phyloP scores from a whole-genome alignment of 306 rosid genomes.

The Ziziphus jujuba region DNA sequence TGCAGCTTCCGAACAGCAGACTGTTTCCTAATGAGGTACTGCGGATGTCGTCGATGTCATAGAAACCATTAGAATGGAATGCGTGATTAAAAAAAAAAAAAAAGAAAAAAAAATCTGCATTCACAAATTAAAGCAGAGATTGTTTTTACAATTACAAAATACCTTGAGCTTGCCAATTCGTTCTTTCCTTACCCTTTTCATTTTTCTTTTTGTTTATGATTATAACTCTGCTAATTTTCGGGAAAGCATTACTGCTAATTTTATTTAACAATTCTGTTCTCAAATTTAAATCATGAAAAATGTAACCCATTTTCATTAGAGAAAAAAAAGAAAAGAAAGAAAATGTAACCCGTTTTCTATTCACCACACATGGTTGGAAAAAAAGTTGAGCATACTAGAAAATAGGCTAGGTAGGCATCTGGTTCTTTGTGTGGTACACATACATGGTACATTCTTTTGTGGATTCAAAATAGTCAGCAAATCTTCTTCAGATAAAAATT shows the following conservation, averaged over 20 bases:
- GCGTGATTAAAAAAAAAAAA: neutral
- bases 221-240: neutral
- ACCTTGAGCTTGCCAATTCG: neutral
- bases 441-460: no score
- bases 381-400: no score
- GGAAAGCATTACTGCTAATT: neutral
- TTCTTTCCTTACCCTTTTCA: neutral
- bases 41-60: slow-evolving; percentile 30
- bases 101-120: neutral
- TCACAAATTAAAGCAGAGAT: slow-evolving; percentile 8
- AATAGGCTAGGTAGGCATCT: no score
- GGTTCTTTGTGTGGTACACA: no score
- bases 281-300: neutral
- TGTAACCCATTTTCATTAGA: neutral
- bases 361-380: neutral
- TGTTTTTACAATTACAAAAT: neutral
- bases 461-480: no score
- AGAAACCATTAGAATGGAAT: neutral
- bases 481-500: no score
- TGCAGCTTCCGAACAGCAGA: slow-evolving; percentile 37
- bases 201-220: neutral
- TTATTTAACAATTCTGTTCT: neutral
- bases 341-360: neutral
- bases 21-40: slow-evolving; percentile 54
- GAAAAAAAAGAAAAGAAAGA: no score